phyloP scores from a whole-genome alignment of 805 yeast genomes.

The Wickerhamiella australiensis region DNA sequence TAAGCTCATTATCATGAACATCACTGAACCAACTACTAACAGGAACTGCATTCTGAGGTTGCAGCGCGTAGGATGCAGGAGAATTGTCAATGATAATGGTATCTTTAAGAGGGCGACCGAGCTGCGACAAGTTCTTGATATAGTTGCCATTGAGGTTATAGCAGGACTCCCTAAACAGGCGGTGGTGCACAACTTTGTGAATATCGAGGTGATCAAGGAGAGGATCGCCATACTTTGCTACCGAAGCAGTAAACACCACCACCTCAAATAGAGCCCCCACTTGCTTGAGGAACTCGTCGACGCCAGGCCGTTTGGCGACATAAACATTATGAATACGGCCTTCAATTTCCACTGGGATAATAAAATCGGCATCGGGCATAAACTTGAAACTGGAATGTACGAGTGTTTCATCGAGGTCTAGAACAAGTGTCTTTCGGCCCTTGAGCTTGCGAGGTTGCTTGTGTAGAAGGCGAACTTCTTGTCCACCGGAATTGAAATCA shows the following conservation, averaged over 20 bases:
- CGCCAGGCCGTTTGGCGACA: constrained; percentile 96
- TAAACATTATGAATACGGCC: constrained; percentile 85
- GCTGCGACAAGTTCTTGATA: constrained; percentile 83
- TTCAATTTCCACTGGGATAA: constrained; percentile 94
- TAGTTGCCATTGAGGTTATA: constrained; percentile 88
- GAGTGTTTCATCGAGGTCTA: constrained; percentile 90
- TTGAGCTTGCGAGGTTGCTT: constrained; percentile 39
- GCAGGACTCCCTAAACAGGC: constrained; percentile 90
- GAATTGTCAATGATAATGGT: constrained; percentile 90
- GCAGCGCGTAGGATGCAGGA: constrained; percentile 95
- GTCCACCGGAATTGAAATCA: background rate
- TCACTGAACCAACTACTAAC: constrained; percentile 97
- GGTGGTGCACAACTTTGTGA: constrained; percentile 67
- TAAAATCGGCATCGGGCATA: constrained; percentile 86
- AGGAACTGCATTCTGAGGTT: constrained; percentile 96
- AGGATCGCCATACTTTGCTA: constrained; percentile 92
- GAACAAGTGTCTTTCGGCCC: constrained; percentile 70
- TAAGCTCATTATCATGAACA: constrained; percentile 87
- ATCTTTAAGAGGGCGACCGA: constrained; percentile 82
- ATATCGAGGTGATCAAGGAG: constrained; percentile 75
- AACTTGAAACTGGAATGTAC: constrained; percentile 93
- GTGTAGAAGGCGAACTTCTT: constrained; percentile 37
- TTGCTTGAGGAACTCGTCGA: constrained; percentile 73
- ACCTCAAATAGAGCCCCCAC: constrained; percentile 87
- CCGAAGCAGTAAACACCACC: constrained; percentile 94